phyloP scores from a whole-genome alignment of 164 flowering plant genomes.

The Vitis labrusca region DNA sequence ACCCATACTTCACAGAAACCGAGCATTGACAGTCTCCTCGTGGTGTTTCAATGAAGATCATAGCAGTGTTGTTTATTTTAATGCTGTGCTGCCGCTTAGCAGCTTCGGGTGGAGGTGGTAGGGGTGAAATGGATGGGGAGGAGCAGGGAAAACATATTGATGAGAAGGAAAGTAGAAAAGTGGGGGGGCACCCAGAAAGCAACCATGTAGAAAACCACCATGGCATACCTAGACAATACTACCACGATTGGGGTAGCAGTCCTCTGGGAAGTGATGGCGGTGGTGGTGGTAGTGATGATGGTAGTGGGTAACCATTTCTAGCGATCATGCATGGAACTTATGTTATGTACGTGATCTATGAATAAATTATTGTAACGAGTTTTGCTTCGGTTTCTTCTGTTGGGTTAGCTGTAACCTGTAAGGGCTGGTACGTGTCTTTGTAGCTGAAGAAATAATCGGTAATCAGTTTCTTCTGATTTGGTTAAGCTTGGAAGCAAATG shows the following conservation, averaged over 20 bases:
- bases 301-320: slow-evolving; percentile 8
- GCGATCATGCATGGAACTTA: neutral
- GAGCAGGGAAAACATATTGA: slow-evolving; percentile 8
- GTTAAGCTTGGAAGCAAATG: too few species aligned
- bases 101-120: slow-evolving; percentile 6
- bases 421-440: too few species aligned
- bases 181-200: slow-evolving; percentile 4
- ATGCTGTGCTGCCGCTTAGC: slow-evolving; percentile 21
- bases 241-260: slow-evolving; percentile 10
- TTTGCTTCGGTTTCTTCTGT: too few species aligned
- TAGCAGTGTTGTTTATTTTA: slow-evolving; percentile 13
- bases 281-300: slow-evolving; percentile 1
- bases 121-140: slow-evolving; percentile 7
- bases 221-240: slow-evolving; percentile 28
- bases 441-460: too few species aligned
- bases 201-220: slow-evolving; percentile 29
- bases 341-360: too few species aligned
- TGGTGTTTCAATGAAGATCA: slow-evolving; percentile 13
- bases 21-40: too few species aligned
- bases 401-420: too few species aligned
- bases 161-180: slow-evolving; percentile 3
- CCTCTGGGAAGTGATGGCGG: slow-evolving; percentile 5
- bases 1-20: too few species aligned
- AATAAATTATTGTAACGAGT: too few species aligned
- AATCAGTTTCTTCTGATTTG: too few species aligned